Base-by-base conservation (phyloP, 2,329 filamentous ascomycete genomes). In the Colletotrichum australisinense region DNA sequence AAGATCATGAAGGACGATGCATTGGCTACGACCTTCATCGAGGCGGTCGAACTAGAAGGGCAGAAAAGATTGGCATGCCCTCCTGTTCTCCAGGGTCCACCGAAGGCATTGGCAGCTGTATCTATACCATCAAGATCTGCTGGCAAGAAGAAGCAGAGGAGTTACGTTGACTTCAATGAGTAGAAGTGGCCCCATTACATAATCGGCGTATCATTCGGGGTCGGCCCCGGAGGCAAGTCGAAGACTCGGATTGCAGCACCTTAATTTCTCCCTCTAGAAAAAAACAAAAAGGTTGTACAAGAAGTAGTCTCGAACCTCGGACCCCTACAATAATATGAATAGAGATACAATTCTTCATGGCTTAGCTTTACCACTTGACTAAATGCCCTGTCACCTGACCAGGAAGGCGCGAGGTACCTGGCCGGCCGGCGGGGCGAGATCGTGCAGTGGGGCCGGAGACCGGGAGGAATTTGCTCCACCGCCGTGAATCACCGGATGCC, bases 31-130 rank as follows among this genome's bases (percentile, higher is more conserved):
- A 12, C 7, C 4, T 59, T 59, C n/a, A 24, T 38, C 22, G 2
- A 22, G 14, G 14, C 6, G 30, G 56, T 59, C 3, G 56, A 59
- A 19, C 1, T 35, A 6, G 56, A 59, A 7, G 56, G 5, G 22
- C 19, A n/a, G n/a, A 8, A 8, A 4, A 59, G 30, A 19, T 8
- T 11, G 14, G n/a, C 2, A 38, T 16, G n/a, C 30, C 28, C 4
- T 24, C 11, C 30, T 5, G 7, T 59, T 9, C 56, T 59, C 4
- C 30, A 59, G 19, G 56, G 30, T 9, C 56, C 56, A 5, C 56
- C 56, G 14, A 59, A 24, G 74, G 91, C 91, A 49, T 49, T 19
- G 42, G 19, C 42, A 49, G 7, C 19, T 49, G 7, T 49, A 2
- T 4, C 42, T 49, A 49, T 49, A 11, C 42, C 42, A 22, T 19